These are phyloP conservation scores for Schizophyllum commune DNA, from an alignment of 1,284 basidiomycete species.

Conservation along the genomic window DNA sequence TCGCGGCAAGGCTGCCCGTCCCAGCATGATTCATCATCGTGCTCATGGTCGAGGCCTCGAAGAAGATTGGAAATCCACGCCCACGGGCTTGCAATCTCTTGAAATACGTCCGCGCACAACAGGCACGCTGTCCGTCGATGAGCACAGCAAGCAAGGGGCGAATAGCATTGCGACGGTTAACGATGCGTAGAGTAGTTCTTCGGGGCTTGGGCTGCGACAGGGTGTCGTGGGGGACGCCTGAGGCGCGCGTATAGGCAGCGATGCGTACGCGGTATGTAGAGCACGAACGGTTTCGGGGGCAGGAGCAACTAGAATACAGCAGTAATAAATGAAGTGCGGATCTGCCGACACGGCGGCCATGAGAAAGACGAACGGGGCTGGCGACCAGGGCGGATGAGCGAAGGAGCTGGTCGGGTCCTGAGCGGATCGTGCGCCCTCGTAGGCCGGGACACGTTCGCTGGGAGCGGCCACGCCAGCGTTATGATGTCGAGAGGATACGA, in stretches of 20 bases:
- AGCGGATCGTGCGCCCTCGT: background rate
- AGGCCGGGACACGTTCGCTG: background rate
- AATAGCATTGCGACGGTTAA: background rate
- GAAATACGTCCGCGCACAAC: background rate
- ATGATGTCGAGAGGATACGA: background rate
- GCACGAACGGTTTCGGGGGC: background rate
- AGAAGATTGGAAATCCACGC: background rate
- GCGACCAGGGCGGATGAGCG: background rate
- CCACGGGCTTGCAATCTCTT: background rate
- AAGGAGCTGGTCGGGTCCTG: background rate
- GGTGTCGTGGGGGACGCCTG: background rate
- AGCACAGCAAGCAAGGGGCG: background rate
- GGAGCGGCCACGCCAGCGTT: background rate
- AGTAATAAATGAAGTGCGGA: background rate
- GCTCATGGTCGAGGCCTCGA: background rate
- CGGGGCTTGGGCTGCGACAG: background rate
- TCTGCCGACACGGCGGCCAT: background rate
- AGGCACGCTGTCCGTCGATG: background rate
- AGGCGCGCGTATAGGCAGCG: background rate
- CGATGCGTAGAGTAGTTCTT: background rate
- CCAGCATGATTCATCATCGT: background rate
- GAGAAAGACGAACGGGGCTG: background rate
- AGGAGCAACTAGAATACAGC: background rate
- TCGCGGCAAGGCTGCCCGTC: background rate
- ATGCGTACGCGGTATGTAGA: background rate